Conservation (phyloP, 108 stramenopile species). For the Cyclostephanos invisitatus region DNA sequence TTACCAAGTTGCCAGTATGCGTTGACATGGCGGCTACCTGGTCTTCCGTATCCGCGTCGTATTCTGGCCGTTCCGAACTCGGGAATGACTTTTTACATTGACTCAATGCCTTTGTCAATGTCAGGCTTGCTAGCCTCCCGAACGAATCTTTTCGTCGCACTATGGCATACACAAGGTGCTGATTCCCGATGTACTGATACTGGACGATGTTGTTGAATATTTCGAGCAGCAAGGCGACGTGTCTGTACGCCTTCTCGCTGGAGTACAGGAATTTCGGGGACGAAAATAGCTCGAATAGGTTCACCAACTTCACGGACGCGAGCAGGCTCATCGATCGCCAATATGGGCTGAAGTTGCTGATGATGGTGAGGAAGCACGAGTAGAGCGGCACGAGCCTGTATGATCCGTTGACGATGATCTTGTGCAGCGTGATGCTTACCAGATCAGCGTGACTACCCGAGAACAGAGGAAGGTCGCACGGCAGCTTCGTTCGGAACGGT, state of each 20-base stretch:
- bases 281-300: slow-evolving; percentile 93
- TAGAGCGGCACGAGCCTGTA: slow-evolving; percentile 87
- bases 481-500: slow-evolving; percentile 79
- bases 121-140: slow-evolving; percentile 76
- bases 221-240: slow-evolving; percentile 91
- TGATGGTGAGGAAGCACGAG: slow-evolving; percentile 94
- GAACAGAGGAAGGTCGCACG: slow-evolving; percentile 86
- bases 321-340: slow-evolving; percentile 87
- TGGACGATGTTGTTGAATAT: slow-evolving; percentile 98
- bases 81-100: slow-evolving; percentile 81
- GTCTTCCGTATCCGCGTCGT: slow-evolving; percentile 62
- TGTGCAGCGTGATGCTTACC: slow-evolving; percentile 92
- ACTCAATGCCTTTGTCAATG: slow-evolving; percentile 68
- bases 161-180: slow-evolving; percentile 96
- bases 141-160: slow-evolving; percentile 87
- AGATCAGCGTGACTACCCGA: slow-evolving; percentile 93
- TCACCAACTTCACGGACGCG: slow-evolving; percentile 92
- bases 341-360: slow-evolving; percentile 96
- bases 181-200: slow-evolving; percentile 97
- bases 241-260: slow-evolving; percentile 87
- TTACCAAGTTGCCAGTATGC: slow-evolving; percentile 62
- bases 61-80: slow-evolving; percentile 55
- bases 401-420: slow-evolving; percentile 92
- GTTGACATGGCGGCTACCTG: slow-evolving; percentile 44
- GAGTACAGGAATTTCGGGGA: slow-evolving; percentile 89